Conservation (phyloP, 1,284 basidiomycete genomes). For the Boletus mariae region DNA sequence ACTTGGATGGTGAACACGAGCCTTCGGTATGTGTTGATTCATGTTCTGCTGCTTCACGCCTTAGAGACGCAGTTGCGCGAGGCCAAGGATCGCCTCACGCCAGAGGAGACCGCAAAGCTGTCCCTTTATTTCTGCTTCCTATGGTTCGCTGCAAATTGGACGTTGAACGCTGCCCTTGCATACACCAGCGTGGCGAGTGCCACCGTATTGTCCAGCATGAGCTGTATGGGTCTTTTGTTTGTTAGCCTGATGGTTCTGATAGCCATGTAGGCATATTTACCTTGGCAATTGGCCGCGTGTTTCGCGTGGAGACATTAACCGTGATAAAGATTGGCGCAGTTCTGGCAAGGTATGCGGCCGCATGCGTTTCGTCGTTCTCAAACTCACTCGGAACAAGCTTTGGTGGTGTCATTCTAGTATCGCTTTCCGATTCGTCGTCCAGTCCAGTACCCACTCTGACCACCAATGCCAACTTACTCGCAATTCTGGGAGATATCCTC, state of each 20-base stretch:
- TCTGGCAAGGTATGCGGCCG: conserved; percentile 60
- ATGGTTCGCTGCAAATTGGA: conserved; percentile 93
- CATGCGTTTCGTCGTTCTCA: not conserved
- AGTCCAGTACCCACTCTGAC: conserved; percentile 10
- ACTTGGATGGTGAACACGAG: conserved; percentile 10
- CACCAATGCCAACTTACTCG: conserved; percentile 20
- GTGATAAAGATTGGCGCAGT: conserved; percentile 80
- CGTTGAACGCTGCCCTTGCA: conserved; percentile 75
- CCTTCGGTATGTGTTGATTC: conserved; percentile 16
- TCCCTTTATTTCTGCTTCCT: conserved; percentile 78
- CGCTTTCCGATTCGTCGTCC: conserved; percentile 64
- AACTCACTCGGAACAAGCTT: conserved; percentile 46
- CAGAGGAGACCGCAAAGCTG: conserved; percentile 69
- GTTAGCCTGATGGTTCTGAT: conserved; percentile 1
- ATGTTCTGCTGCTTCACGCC: not conserved
- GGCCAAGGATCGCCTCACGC: conserved; percentile 49
- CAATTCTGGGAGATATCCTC: conserved; percentile 72
- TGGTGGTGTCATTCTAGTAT: conserved; percentile 82
- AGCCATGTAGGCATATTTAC: conserved; percentile 88
- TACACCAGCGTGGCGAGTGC: conserved; percentile 90
- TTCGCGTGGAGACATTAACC: conserved; percentile 80
- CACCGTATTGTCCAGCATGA: conserved; percentile 85
- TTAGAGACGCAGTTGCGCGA: conserved; percentile 13
- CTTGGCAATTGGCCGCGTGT: conserved; percentile 78
- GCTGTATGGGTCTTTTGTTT: conserved; percentile 52